A percentile compares a stretch with the other conserved stretches of the same genome.
Evolutionary conservation across 257 asterid genomes (phyloP).

Genomic region (Penstemon newberryi): DNA sequence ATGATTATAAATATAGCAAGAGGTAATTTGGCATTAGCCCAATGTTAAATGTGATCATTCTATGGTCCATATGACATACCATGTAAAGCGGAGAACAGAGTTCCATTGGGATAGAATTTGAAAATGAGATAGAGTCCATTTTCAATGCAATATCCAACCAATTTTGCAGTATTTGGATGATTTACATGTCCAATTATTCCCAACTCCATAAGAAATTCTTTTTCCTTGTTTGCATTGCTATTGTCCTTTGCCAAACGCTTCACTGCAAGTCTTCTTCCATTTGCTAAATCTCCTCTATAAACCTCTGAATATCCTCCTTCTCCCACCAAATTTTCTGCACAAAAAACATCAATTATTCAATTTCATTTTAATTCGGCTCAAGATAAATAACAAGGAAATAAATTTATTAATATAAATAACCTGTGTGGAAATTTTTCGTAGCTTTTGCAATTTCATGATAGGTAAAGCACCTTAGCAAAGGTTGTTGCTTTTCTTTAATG

Average conservation of each 20-base stretch:
- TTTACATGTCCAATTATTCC: constrained; percentile 77
- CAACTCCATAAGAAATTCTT: constrained; percentile 67
- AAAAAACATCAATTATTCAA: neutral
- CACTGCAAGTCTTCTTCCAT: constrained; percentile 60
- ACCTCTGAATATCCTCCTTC: constrained; percentile 88
- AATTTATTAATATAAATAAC: constrained; percentile 24
- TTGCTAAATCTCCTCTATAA: constrained; percentile 53
- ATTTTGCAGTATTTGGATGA: constrained; percentile 71
- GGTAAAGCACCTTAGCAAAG: constrained; percentile 54
- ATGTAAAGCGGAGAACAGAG: constrained; percentile 69
- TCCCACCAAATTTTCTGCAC: constrained; percentile 75
- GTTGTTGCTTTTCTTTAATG: constrained; percentile 33
- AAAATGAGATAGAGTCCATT: constrained; percentile 74
- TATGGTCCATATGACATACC: constrained; percentile 34
- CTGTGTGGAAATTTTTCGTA: constrained; percentile 62
- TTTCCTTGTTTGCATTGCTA: constrained; percentile 57
- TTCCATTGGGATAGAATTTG: constrained; percentile 69
- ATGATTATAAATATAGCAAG: too few relatives aligned
- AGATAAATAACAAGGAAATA: neutral
- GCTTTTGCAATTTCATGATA: constrained; percentile 61
- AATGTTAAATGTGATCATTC: too few relatives aligned
- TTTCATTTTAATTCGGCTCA: neutral
- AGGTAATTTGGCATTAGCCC: neutral
- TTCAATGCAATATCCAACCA: constrained; percentile 75
- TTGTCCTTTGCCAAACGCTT: constrained; percentile 67